A percentile compares a stretch with the other conserved stretches of the same genome.
Evolutionary conservation across 2,329 filamentous ascomycete species (phyloP).

Genomic region (Drechslera avenae): DNA sequence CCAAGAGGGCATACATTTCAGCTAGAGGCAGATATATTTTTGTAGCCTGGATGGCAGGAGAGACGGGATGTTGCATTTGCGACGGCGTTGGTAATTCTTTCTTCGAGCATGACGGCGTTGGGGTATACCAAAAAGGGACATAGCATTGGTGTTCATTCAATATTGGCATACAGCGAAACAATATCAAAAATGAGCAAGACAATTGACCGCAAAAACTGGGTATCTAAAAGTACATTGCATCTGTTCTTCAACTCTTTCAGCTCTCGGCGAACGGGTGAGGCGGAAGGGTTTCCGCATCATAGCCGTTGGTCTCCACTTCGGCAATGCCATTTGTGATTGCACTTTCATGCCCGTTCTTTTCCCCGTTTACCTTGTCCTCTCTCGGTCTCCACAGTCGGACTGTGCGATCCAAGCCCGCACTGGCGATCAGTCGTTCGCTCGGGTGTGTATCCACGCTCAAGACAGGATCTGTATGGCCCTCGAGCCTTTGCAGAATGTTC

Average conservation of each 20-base stretch:
- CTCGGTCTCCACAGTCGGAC: constrained; percentile 61
- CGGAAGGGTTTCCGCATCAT: constrained; percentile 26
- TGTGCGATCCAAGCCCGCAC: constrained; percentile 66
- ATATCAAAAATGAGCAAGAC: background rate
- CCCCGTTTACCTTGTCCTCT: background rate
- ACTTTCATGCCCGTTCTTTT: background rate
- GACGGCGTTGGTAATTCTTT: constrained; percentile 5
- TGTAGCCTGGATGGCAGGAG: no score
- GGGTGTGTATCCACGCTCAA: constrained; percentile 65
- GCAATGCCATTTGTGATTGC: background rate
- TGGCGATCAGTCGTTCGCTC: constrained; percentile 61
- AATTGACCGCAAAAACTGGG: constrained; percentile 8
- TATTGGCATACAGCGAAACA: background rate
- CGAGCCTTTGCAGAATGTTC: constrained; percentile 72
- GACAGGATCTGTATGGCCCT: constrained; percentile 63
- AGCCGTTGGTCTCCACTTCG: constrained; percentile 19
- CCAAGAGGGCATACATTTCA: constrained; percentile 91
- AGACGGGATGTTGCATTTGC: constrained; percentile 1
- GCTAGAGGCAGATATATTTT: constrained; percentile 47
- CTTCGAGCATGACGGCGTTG: background rate
- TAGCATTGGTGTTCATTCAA: background rate
- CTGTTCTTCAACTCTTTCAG: constrained; percentile 1
- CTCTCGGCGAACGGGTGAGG: constrained; percentile 26
- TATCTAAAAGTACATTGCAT: constrained; percentile 5
- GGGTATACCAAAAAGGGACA: constrained; percentile 2